Evolutionary conservation across 768 basidiomycete species (phyloP).

Genomic region (Amanita rubescens): DNA sequence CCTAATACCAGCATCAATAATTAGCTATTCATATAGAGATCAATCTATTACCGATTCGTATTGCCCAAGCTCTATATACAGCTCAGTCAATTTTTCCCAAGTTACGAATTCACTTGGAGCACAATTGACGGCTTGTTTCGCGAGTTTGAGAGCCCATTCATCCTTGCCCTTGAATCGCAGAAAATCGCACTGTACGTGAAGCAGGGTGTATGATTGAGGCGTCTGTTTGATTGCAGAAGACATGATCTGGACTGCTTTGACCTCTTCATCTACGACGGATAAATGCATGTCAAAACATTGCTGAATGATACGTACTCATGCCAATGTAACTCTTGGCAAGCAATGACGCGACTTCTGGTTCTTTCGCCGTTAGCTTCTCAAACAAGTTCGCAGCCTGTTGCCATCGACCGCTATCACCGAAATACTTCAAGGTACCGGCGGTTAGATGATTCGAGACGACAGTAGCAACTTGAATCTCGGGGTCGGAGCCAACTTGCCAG

Average conservation of each 20-base stretch:
- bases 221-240: slow-evolving; percentile 73
- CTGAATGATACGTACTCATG: slow-evolving; percentile 58
- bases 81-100: slow-evolving; percentile 95
- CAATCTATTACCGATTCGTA: slow-evolving; percentile 53
- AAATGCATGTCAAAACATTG: background rate
- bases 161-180: slow-evolving; percentile 76
- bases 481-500: slow-evolving; percentile 98
- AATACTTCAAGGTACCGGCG: slow-evolving; percentile 93
- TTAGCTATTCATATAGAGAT: background rate
- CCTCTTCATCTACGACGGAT: slow-evolving; percentile 76
- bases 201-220: slow-evolving; percentile 88
- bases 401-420: slow-evolving; percentile 84
- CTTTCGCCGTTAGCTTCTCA: slow-evolving; percentile 78
- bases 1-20: slow-evolving; percentile 27
- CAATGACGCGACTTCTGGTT: slow-evolving; percentile 85
- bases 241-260: slow-evolving; percentile 96
- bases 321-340: slow-evolving; percentile 90
- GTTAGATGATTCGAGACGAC: slow-evolving; percentile 95
- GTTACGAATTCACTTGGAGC: slow-evolving; percentile 98
- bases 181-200: slow-evolving; percentile 94
- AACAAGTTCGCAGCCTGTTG: slow-evolving; percentile 90
- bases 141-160: slow-evolving; percentile 89
- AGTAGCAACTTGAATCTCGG: slow-evolving; percentile 97
- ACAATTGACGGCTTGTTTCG: slow-evolving; percentile 93
- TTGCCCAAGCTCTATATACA: slow-evolving; percentile 86